A percentile compares a stretch with the other conserved stretches of the same genome.
phyloP scores from a whole-genome alignment of 2,329 filamentous ascomycete genomes.

The Metarhizium anisopliae region DNA sequence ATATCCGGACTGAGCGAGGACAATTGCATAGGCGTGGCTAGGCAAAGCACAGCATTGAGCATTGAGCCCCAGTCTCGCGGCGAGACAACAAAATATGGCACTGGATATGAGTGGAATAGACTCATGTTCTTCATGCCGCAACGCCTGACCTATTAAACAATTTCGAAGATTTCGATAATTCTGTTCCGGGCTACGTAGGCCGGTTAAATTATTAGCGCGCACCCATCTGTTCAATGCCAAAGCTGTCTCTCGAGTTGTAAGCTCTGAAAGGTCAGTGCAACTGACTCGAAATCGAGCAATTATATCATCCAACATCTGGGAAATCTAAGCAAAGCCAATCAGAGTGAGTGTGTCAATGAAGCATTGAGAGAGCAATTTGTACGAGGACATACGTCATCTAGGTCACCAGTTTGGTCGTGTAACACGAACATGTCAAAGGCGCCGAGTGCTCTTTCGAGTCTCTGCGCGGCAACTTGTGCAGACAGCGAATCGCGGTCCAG shows the following conservation, averaged over 20 bases:
- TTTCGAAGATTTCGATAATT: slow-evolving; percentile 77
- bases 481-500: slow-evolving; percentile 11
- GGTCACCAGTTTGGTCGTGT: slow-evolving; percentile 61
- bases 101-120: slow-evolving; percentile 81
- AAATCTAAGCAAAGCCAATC: slow-evolving; percentile 36
- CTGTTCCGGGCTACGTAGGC: slow-evolving; percentile 52
- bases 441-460: slow-evolving; percentile 64
- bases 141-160: slow-evolving; percentile 75
- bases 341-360: not conserved
- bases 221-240: slow-evolving; percentile 61
- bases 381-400: slow-evolving; percentile 52
- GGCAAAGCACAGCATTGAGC: slow-evolving; percentile 76
- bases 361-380: not conserved
- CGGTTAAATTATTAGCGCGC: slow-evolving; percentile 57
- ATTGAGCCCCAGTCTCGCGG: slow-evolving; percentile 62
- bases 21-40: slow-evolving; percentile 77
- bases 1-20: slow-evolving; percentile 54
- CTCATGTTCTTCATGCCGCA: slow-evolving; percentile 63
- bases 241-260: slow-evolving; percentile 60
- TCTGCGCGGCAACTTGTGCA: slow-evolving; percentile 28
- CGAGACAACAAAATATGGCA: slow-evolving; percentile 77
- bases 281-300: slow-evolving; percentile 45
- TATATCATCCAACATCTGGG: slow-evolving; percentile 54
- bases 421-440: slow-evolving; percentile 88
- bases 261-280: slow-evolving; percentile 41